phyloP scores from a whole-genome alignment of 2,329 filamentous ascomycete genomes.

The Ceratocystis diversiconidia region DNA sequence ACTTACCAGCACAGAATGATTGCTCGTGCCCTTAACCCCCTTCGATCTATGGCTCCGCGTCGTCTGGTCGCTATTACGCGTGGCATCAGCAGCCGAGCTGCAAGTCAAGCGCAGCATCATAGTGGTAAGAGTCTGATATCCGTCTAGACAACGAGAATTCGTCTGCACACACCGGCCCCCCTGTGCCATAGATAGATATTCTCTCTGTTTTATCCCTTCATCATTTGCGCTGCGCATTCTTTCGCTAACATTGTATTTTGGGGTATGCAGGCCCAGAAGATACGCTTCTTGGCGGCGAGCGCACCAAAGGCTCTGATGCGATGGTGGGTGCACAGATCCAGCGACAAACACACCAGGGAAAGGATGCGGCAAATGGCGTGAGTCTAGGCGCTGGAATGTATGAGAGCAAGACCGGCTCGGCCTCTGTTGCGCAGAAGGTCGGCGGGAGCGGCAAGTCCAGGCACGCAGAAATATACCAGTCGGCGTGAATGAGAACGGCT shows the following conservation, averaged over 20 bases:
- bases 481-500: background rate
- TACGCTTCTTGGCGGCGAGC: conserved; percentile 7
- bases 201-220: no score
- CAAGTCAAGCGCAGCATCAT: conserved; percentile 1
- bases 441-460: background rate
- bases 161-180: background rate
- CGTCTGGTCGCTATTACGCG: background rate
- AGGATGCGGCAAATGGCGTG: background rate
- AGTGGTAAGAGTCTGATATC: background rate
- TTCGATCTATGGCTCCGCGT: background rate
- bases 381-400: background rate
- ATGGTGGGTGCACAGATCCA: background rate
- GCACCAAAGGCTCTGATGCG: background rate
- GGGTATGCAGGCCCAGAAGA: conserved; percentile 5
- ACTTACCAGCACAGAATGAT: background rate
- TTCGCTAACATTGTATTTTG: no score
- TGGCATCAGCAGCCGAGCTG: background rate
- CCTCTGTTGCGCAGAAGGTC: background rate
- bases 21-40: background rate
- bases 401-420: background rate
- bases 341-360: background rate
- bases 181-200: background rate
- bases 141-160: background rate
- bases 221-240: no score
- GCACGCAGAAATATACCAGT: conserved; percentile 7